Evolutionary conservation across 1,284 basidiomycete species (phyloP), one percentile per base, ranked within the genome.

Genomic region (Cryptococcus sp.): DNA sequence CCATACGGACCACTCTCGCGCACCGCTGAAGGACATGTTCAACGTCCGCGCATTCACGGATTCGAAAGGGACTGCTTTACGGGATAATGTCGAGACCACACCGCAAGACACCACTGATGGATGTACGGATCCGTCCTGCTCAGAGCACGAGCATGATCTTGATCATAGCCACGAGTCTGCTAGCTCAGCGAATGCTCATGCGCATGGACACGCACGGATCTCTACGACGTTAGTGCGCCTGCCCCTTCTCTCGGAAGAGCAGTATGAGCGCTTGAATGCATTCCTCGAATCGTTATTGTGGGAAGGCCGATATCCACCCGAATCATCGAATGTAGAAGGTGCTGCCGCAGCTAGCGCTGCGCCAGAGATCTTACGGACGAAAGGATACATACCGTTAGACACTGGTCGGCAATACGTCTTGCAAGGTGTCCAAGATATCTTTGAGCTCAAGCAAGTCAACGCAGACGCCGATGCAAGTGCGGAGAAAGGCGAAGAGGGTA

Each of bases 351-450:
- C 19, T n/a, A 17, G 29, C 29, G 29, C 29, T 17, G 52, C 47
- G 13, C 59, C 89, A 39, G 83, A 86, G 52, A 82, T 95, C 2
- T 78, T 96, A 15, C 84, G 93, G 16, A 91, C 89, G 66, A 95
- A 95, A 74, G 92, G 91, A 8, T 81, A 91, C 38, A 85, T 92
- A 64, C 69, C 47, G 4, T 74, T 81, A 3, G 75, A 81, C 0
- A 78, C 78, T 0, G 87, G 87, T 5, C 79, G 82, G 55, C 82
- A 83, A 56, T 85, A 85, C 65, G 84, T 94, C 52, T 76, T 95
- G 38, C 93, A 96, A 70, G 93, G 92, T 3, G 93, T 96, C 13
- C 81, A 88, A 61, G 89, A 82, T 66, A 81, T 94, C 74, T 95
- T 93, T 70, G 93, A 96, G 64, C 82, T 93, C 19, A 79, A 80